Conservation (phyloP, 148 eudicot genomes). For the Hydrangea macrophylla region DNA sequence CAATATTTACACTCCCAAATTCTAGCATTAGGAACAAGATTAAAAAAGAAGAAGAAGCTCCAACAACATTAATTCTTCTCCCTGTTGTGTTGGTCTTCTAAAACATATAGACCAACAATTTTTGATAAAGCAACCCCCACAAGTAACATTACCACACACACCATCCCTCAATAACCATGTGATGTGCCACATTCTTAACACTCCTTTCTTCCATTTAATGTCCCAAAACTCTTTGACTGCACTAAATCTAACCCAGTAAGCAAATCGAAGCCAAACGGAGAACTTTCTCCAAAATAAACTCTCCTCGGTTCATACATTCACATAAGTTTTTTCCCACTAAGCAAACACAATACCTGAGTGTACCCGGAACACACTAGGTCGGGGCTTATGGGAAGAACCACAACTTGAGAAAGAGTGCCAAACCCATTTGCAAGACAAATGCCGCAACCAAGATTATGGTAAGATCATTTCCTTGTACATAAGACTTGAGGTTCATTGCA, state of each 20-base stretch:
- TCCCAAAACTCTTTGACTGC: neutral
- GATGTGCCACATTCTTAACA: neutral
- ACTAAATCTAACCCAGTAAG: neutral
- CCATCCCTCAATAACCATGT: too few species aligned
- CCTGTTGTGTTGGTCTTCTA: neutral
- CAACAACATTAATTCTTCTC: neutral
- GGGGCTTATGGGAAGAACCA: constrained; percentile 66
- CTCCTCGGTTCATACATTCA: neutral
- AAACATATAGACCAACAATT: neutral
- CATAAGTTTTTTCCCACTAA: neutral
- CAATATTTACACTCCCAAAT: too few species aligned
- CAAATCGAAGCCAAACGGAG: constrained; percentile 1
- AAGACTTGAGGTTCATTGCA: constrained; percentile 63
- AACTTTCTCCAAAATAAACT: neutral
- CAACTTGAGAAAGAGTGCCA: constrained; percentile 83
- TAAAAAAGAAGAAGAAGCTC: neutral
- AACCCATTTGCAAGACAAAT: constrained; percentile 66
- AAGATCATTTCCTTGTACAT: constrained; percentile 50
- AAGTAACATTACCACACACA: neutral
- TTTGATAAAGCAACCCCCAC: neutral
- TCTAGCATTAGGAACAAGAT: neutral
- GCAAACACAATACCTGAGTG: neutral
- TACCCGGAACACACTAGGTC: neutral
- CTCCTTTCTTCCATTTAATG: neutral
- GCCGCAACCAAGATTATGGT: constrained; percentile 64